These are phyloP conservation scores for Trichoderma sp. DNA, from an alignment of 2,329 filamentous ascomycete species.

Conservation along the genomic window DNA sequence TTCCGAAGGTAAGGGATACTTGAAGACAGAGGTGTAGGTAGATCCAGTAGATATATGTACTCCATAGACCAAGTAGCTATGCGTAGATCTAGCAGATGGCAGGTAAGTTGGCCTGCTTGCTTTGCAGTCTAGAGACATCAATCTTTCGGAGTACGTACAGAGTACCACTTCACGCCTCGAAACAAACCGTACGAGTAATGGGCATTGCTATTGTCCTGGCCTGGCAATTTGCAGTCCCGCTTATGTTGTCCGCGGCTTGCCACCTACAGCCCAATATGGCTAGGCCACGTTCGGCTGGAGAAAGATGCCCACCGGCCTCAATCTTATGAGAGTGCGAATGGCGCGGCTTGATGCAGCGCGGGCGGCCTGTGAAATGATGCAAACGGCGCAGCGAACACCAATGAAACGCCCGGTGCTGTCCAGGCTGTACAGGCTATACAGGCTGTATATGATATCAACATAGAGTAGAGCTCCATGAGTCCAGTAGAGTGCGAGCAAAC, in stretches of 20 bases:
- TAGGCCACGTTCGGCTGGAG: slow-evolving; percentile 3
- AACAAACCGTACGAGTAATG: neutral
- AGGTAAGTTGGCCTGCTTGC: neutral
- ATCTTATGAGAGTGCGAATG: neutral
- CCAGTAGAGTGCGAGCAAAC: too few relatives aligned
- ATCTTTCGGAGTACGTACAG: too few relatives aligned
- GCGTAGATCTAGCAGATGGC: neutral
- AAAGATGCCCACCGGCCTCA: neutral
- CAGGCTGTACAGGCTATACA: neutral
- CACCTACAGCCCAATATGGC: slow-evolving; percentile 7
- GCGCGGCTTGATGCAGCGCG: neutral
- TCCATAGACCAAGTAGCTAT: too few relatives aligned
- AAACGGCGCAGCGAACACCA: neutral
- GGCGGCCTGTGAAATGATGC: neutral
- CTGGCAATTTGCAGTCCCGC: neutral
- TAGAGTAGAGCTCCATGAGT: neutral
- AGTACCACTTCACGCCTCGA: neutral
- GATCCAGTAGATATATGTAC: neutral
- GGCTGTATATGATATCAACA: neutral
- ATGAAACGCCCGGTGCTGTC: too few relatives aligned
- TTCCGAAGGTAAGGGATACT: neutral
- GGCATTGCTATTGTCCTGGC: neutral
- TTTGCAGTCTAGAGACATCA: too few relatives aligned
- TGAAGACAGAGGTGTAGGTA: too few relatives aligned
- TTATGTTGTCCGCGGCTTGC: neutral